These are phyloP conservation scores for Daldinia decipiens DNA, from an alignment of 495 filamentous ascomycete genomes.

Conservation along the genomic window DNA sequence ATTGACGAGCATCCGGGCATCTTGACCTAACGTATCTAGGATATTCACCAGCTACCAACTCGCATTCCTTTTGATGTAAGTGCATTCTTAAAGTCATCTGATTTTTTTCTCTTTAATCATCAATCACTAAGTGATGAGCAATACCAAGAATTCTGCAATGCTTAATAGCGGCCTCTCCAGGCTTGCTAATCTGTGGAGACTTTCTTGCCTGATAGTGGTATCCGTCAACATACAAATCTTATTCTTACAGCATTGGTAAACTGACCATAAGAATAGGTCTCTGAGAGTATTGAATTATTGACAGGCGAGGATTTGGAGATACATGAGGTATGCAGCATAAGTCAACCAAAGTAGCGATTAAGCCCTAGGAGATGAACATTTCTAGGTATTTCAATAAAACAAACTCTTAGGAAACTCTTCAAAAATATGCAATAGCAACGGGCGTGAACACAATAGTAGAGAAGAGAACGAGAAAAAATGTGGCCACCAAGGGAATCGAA, in stretches of 20 bases:
- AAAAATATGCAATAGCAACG: neutral
- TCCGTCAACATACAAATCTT: neutral
- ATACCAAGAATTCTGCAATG: constrained; percentile 67
- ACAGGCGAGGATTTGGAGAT: neutral
- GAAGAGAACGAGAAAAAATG: constrained; percentile 3
- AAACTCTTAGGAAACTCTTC: neutral
- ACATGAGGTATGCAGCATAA: neutral
- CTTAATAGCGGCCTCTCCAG: constrained; percentile 52
- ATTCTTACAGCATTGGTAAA: neutral
- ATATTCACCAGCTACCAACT: neutral
- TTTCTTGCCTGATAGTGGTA: constrained; percentile 47
- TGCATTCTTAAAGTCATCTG: neutral
- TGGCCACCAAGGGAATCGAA: constrained; percentile 23
- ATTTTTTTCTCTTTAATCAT: neutral
- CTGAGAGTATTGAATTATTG: neutral
- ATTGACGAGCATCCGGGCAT: neutral
- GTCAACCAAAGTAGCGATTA: neutral
- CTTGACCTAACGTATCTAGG: neutral
- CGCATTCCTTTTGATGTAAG: neutral
- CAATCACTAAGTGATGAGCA: constrained; percentile 56
- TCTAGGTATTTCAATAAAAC: neutral
- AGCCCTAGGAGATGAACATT: neutral
- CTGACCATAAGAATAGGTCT: constrained; percentile 9
- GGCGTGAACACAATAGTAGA: neutral
- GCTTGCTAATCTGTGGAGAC: constrained; percentile 40